Percentiles rank a stretch among this genome's conserved stretches.
Evolutionary conservation across 306 rosid genomes (phyloP).

Genomic region (Neltuma alba): DNA sequence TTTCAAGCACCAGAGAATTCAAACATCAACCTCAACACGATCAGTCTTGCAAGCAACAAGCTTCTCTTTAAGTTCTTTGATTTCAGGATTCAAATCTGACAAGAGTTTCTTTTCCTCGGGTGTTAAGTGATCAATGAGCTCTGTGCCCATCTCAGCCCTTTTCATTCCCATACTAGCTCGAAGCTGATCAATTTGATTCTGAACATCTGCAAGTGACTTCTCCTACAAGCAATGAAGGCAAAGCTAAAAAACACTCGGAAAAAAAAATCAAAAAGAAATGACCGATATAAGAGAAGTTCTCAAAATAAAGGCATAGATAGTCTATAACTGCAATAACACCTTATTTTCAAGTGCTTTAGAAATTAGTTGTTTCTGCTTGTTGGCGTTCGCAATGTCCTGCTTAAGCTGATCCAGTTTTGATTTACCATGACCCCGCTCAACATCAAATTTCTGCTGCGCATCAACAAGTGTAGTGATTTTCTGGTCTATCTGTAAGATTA

Average conservation of each 20-base stretch:
- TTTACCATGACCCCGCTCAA: slow-evolving; percentile 68
- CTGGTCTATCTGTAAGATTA: slow-evolving; percentile 84
- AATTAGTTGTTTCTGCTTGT: slow-evolving; percentile 72
- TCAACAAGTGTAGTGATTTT: slow-evolving; percentile 78
- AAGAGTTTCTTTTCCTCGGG: slow-evolving; percentile 83
- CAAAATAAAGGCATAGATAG: neutral
- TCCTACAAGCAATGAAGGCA: slow-evolving; percentile 61
- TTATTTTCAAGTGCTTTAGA: slow-evolving; percentile 77
- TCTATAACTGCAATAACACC: slow-evolving; percentile 48
- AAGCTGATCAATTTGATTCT: slow-evolving; percentile 87
- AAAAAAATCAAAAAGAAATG: slow-evolving; percentile 25
- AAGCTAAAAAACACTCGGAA: slow-evolving; percentile 13
- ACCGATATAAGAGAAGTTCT: slow-evolving; percentile 11
- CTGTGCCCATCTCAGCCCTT: slow-evolving; percentile 92
- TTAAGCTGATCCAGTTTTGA: slow-evolving; percentile 83
- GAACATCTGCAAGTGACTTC: slow-evolving; percentile 85
- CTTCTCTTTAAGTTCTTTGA: slow-evolving; percentile 78
- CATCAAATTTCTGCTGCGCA: slow-evolving; percentile 96
- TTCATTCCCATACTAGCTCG: slow-evolving; percentile 81
- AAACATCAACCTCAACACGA: slow-evolving; percentile 82
- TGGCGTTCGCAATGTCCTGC: slow-evolving; percentile 87
- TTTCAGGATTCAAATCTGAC: slow-evolving; percentile 89
- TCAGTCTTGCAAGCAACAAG: slow-evolving; percentile 85
- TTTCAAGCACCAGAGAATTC: slow-evolving; percentile 14
- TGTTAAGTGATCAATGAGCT: slow-evolving; percentile 90